Percentiles rank a stretch among this genome's conserved stretches.
These are phyloP conservation scores for Nemania sp. DNA, from an alignment of 2,329 filamentous ascomycete genomes.

Conservation along the genomic window DNA sequence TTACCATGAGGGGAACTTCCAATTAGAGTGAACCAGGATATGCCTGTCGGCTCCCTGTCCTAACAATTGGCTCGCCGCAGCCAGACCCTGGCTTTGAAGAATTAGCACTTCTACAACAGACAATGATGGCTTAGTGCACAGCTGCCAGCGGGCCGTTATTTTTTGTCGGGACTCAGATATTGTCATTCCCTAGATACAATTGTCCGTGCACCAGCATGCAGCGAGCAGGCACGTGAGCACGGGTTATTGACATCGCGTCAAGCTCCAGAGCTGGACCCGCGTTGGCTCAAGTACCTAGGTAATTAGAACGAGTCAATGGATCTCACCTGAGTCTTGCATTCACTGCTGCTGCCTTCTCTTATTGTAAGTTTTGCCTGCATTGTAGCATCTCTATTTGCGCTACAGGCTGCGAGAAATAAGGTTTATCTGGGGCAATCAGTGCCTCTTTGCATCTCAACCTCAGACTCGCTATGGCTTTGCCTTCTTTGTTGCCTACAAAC, in stretches of 20 bases:
- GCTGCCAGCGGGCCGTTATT: too few relatives aligned
- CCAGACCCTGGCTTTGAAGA: too few relatives aligned
- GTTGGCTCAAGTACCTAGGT: too few relatives aligned
- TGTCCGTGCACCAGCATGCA: not conserved
- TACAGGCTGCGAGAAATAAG: not conserved
- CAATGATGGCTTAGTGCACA: too few relatives aligned
- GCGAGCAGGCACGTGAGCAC: constrained; percentile 44
- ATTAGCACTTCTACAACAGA: too few relatives aligned
- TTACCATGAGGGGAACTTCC: too few relatives aligned
- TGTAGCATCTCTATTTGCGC: constrained; percentile 1
- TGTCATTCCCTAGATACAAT: too few relatives aligned
- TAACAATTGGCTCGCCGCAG: too few relatives aligned
- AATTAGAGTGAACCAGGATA: too few relatives aligned
- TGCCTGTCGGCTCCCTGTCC: too few relatives aligned
- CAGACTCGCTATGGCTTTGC: constrained; percentile 22
- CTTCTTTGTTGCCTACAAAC: constrained; percentile 34
- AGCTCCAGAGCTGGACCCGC: constrained; percentile 29
- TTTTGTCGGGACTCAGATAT: too few relatives aligned
- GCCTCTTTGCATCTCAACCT: not conserved
- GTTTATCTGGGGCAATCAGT: constrained; percentile 5
- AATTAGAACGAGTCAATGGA: constrained; percentile 27
- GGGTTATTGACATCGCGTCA: constrained; percentile 44
- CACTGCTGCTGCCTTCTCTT: constrained; percentile 24
- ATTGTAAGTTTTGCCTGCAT: not conserved
- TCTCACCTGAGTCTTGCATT: not conserved